A percentile compares a stretch with the other conserved stretches of the same genome.
phyloP scores from a whole-genome alignment of 1,284 basidiomycete genomes.

The Flammula alnicola region DNA sequence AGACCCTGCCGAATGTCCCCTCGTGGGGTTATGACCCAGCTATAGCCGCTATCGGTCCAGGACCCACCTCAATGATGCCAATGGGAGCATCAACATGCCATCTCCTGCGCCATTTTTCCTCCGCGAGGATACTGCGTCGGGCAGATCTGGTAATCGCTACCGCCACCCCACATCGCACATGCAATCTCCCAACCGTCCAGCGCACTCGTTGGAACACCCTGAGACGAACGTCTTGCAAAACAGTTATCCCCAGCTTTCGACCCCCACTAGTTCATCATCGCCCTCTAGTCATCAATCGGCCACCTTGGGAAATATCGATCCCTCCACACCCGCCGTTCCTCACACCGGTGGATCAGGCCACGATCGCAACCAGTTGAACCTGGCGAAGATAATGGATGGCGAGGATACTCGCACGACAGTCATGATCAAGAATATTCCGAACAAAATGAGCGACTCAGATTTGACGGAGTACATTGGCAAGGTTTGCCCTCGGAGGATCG shows the following conservation, averaged over 20 bases:
- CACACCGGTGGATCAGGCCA: conserved; percentile 1
- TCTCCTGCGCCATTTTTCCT: conserved; percentile 12
- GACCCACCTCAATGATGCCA: no score
- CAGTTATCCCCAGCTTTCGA: conserved; percentile 9
- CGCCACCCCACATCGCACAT: not conserved
- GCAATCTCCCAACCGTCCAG: not conserved
- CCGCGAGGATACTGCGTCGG: conserved; percentile 7
- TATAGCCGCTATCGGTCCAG: conserved; percentile 15
- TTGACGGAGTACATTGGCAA: conserved; percentile 69
- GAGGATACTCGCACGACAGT: conserved; percentile 82
- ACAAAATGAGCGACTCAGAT: conserved; percentile 84
- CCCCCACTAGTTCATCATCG: conserved; percentile 10
- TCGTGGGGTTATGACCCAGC: conserved; percentile 23
- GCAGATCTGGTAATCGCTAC: not conserved
- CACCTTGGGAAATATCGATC: not conserved
- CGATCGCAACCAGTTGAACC: conserved; percentile 73
- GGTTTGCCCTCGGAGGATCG: conserved; percentile 71
- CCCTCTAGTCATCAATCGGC: conserved; percentile 4
- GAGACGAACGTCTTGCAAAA: conserved; percentile 2
- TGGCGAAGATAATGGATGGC: conserved; percentile 74
- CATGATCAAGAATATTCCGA: conserved; percentile 90
- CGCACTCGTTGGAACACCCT: not conserved
- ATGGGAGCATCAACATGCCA: conserved; percentile 6
- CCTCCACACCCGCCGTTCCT: not conserved
- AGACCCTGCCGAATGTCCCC: conserved; percentile 3